Percentiles rank a stretch among this genome's conserved stretches.
These are phyloP conservation scores for Podaxis sp. DNA, from an alignment of 768 basidiomycete genomes.

Conservation along the genomic window DNA sequence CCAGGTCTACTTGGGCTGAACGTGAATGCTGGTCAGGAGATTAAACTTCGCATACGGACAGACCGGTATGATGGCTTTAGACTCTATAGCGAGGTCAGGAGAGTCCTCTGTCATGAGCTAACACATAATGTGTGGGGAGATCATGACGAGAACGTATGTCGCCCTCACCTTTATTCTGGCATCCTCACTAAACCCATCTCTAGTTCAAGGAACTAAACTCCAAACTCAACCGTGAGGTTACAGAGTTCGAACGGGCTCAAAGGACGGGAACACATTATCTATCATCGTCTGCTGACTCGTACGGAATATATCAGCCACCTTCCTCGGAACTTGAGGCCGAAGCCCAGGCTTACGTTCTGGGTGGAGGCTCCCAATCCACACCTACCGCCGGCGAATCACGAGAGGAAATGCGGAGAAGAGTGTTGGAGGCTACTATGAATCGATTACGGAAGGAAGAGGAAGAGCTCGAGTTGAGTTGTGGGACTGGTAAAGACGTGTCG, in stretches of 20 bases:
- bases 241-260: constrained; percentile 55
- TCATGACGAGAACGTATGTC: constrained; percentile 68
- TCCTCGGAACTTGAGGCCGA: constrained; percentile 54
- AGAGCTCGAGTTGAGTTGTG: constrained; percentile 68
- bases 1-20: constrained; percentile 69
- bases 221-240: constrained; percentile 66
- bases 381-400: constrained; percentile 33
- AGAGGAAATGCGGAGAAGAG: constrained; percentile 52
- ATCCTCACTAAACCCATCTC: not conserved
- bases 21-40: constrained; percentile 52
- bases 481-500: constrained; percentile 33
- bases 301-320: constrained; percentile 33
- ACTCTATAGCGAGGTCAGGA: constrained; percentile 56
- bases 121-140: constrained; percentile 72
- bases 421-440: constrained; percentile 57
- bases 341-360: constrained; percentile 48
- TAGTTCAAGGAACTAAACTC: constrained; percentile 79
- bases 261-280: constrained; percentile 54
- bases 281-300: constrained; percentile 24
- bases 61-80: constrained; percentile 71
- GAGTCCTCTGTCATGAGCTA: constrained; percentile 73
- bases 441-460: constrained; percentile 64
- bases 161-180: not conserved
- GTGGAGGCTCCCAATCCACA: constrained; percentile 30
- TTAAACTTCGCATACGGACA: constrained; percentile 68